Evolutionary conservation across 352 stramenopile species (phyloP), one percentile per base, ranked within the genome.

Genomic region (Phytophthora ohioensis): DNA sequence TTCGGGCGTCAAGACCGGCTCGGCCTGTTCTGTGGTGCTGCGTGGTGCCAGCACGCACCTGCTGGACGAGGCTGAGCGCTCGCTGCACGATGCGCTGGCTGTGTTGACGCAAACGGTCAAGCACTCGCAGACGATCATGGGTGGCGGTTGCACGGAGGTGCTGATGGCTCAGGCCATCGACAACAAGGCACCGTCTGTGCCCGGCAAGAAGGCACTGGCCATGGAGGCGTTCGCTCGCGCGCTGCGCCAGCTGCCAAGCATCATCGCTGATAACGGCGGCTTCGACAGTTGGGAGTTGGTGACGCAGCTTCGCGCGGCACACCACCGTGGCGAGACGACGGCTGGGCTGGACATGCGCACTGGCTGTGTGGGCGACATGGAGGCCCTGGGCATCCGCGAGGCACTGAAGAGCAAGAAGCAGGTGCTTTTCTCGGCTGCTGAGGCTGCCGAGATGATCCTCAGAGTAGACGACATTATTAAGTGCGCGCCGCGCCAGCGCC

Each of bases 381-480:
- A 95, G 30, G 84, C 94, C 68, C 80, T 99, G n/a, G 98, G 98
- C 69, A 98, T 99, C 67, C 93, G 94, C 58, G 98, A 99, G 78
- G 87, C 91, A 21, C 91, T 96, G 58, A 98, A 98, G 76, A 98
- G 90, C 79, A 99, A 99, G 83, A 90, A 98, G 67, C 95, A 99
- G 72, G 97, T 99, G 66, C 79, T 99, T 5, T 91, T 99, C 38
- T 99, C 95, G 75, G 98, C 98, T 2, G 95, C 96, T 7, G 98
- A 99, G 81, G 98, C 98, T 4, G 98, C 98, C 4, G 98, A 99
- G 79, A 99, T 99, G 97, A 99, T 99, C 82, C 83, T 99, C 65
- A 89, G 98, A 74, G 97, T 99, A 65, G 98, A 99, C 81, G 96
- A 99, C 87, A 98, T 99, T 85, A 98, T 99, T 82, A 98, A 98